phyloP scores from a whole-genome alignment of 164 flowering plant species.

The Platanus orientalis region DNA sequence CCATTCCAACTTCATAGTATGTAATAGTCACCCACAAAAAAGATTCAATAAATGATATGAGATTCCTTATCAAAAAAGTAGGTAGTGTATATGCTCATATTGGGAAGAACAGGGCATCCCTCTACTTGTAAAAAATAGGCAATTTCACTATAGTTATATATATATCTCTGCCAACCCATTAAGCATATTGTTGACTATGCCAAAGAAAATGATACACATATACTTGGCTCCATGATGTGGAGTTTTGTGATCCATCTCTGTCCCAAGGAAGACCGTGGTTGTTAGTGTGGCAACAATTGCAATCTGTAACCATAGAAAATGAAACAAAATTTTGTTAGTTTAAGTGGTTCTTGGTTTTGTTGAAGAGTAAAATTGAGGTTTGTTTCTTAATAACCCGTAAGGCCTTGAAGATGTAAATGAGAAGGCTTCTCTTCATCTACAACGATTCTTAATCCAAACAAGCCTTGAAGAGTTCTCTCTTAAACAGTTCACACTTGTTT shows the following conservation, averaged over 20 bases:
- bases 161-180: constrained; percentile 37
- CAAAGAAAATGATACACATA: constrained; percentile 34
- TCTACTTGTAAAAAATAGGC: constrained; percentile 43
- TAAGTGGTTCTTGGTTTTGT: neutral
- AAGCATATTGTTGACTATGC: constrained; percentile 30
- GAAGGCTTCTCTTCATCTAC: constrained; percentile 61
- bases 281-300: constrained; percentile 26
- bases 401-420: constrained; percentile 52
- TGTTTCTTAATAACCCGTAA: constrained; percentile 29
- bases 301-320: constrained; percentile 28
- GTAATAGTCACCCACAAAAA: constrained; percentile 43
- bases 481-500: constrained; percentile 41
- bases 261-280: constrained; percentile 49
- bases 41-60: constrained; percentile 46
- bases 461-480: constrained; percentile 53
- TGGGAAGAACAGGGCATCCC: constrained; percentile 39
- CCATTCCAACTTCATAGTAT: constrained; percentile 58
- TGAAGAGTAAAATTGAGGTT: neutral
- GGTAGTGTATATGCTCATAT: constrained; percentile 66
- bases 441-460: constrained; percentile 42
- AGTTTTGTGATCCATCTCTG: constrained; percentile 33
- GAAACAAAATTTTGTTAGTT: neutral
- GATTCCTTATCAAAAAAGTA: constrained; percentile 51
- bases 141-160: constrained; percentile 29
- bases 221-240: constrained; percentile 21